These are phyloP conservation scores for Fermentozyma sake DNA, from an alignment of 1,139 yeast genomes.

Conservation along the genomic window DNA sequence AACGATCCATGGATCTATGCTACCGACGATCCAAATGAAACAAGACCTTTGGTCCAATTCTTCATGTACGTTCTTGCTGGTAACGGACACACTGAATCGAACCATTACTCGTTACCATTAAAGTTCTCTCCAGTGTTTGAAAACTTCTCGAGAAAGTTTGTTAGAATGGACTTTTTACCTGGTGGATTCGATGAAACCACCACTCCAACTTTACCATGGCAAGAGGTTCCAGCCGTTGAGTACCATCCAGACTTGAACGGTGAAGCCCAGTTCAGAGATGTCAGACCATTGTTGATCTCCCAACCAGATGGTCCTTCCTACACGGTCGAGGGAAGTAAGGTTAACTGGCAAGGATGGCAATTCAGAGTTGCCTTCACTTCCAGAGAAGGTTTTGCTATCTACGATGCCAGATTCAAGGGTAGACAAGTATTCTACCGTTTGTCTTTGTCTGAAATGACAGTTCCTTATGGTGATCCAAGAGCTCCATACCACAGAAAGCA, in stretches of 20 bases:
- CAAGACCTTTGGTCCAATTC: constrained; percentile 63
- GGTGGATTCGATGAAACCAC: constrained; percentile 63
- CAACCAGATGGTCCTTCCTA: constrained; percentile 91
- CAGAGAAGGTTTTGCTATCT: constrained; percentile 81
- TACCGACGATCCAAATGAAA: constrained; percentile 60
- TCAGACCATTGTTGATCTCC: constrained; percentile 69
- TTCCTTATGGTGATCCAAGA: constrained; percentile 88
- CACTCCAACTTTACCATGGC: constrained; percentile 59
- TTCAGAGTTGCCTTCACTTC: constrained; percentile 71
- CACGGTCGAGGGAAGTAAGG: constrained; percentile 55
- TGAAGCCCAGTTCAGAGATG: constrained; percentile 47
- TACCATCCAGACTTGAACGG: constrained; percentile 74
- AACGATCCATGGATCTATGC: constrained; percentile 91
- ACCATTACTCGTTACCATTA: constrained; percentile 80
- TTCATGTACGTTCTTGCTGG: constrained; percentile 74
- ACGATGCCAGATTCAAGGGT: constrained; percentile 76
- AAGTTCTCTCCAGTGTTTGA: constrained; percentile 82
- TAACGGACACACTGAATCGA: constrained; percentile 69
- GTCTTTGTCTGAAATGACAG: constrained; percentile 84
- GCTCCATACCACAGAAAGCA: constrained; percentile 89
- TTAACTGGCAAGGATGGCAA: constrained; percentile 89
- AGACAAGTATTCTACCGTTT: constrained; percentile 77
- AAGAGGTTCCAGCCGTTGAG: constrained; percentile 57
- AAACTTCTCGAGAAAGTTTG: constrained; percentile 56
- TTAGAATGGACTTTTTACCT: constrained; percentile 78